Base-by-base conservation (phyloP, 306 rosid genomes). In the Quercus rubra region DNA sequence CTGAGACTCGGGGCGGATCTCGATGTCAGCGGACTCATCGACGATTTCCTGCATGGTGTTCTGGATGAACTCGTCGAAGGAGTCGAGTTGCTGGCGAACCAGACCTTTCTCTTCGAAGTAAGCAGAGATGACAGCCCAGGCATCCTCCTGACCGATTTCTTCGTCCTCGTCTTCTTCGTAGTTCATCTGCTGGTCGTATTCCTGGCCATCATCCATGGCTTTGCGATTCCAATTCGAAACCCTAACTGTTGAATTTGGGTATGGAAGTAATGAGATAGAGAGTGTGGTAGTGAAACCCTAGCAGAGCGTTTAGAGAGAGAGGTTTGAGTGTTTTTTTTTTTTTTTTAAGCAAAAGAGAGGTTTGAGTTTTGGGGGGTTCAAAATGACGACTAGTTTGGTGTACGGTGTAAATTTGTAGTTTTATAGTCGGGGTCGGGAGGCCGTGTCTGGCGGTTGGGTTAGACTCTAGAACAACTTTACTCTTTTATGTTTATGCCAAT, bases 31-130 rank as follows among this genome's bases (percentile, higher is more conserved):
- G 1, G 98, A 90, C 71, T 95, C 98, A 35, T 92, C 99, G 10
- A 95, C 99, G 10, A 95, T 95, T 82, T 95, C 99, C 85, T 92
- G 99, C 99, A 95, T 92, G 3, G 98, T 95, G 62, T 92, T 95
- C 77, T 92, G 99, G 20, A 95, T 95, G 84, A 95, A 95, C 88
- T 95, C 97, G 61, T 95, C 98, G 87, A 95, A 95, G 4, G 99
- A 95, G 66, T 92, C 99, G 1, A 95, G 94, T 80, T 95, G 99
- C 79, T 95, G 99, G 14, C 99, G 91, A 35, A 95, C 98, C 19
- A 95, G 59, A 2, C 99, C 99, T 28, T 95, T 92, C 79, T 95
- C 99, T 83, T 95, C 99, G 80, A 95, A 95, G 74, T 92, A 95
- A 10, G 99, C 99, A 0, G 99, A 95, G 31, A 95, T 95, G 1